Base-by-base conservation (phyloP, 2,329 filamentous ascomycete species). In the Trichophyton verrucosum region DNA sequence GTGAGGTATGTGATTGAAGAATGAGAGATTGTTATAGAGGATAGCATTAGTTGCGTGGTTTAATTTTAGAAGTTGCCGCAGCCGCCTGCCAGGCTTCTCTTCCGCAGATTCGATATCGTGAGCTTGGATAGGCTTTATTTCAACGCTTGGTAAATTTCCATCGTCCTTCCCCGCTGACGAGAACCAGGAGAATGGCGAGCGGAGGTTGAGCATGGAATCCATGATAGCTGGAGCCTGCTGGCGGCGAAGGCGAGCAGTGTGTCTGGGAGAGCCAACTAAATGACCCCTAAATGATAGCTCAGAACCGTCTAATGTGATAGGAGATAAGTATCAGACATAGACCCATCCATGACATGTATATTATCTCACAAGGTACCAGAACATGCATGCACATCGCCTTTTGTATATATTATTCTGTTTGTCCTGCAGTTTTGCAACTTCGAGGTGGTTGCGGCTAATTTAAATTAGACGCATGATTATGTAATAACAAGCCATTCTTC, bases 1-100 rank as follows among this genome's bases (percentile, higher is more conserved):
- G 74, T 96, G 91, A 44, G 89, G 81, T 67, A 86, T 79, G 74
- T 95, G 88, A 70, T 97, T 97, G 76, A 94, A 84, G 68, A 86
- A 94, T 64, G 82, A 78, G 3, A 87, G 77, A 59, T 87, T 72
- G 71, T 91, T 84, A 72, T 88, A 94, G 60, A 96, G 76, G 66
- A 97, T 86, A 36, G 90, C 84, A 74, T 95, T 83, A 71, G 94
- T 96, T 66, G 86, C 86, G 76, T 99, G 94, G 72, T 97, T 97
- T 59, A 91, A 86, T 73, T 88, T 89, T 63, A 99, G 74, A 13
- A 99, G 79, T 74, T 97, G 91, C 76, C 95, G 96, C 64, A 99
- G 80, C 20, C 89, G 89, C 63, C 92, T 81, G 17, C 87, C 85
- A 61, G 88, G 81, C 72, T 89, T 92, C 70, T 95, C 90, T 7